Conservation (phyloP, 2,329 filamentous ascomycete species). For the Cladobotryum protrusum region DNA sequence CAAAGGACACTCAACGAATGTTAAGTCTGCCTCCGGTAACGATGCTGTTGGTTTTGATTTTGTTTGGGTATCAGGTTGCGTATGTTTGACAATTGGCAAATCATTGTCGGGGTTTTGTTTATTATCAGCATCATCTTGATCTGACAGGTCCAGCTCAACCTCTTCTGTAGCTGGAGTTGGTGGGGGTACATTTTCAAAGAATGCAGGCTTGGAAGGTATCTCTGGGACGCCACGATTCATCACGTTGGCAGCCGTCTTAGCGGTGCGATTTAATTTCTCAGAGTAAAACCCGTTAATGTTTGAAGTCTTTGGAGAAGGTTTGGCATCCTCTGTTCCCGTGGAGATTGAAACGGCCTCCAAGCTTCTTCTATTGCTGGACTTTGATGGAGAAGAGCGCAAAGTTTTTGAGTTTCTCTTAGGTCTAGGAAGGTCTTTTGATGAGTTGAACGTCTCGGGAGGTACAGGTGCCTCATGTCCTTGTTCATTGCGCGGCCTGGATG, state of each 20-base stretch:
- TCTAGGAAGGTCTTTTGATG: conserved; percentile 9
- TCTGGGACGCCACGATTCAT: conserved; percentile 27
- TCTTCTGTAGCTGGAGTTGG: conserved; percentile 15
- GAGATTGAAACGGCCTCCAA: conserved; percentile 25
- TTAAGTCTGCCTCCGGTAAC: background rate
- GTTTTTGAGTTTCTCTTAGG: conserved; percentile 17
- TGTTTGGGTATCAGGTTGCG: background rate
- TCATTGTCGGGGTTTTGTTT: conserved; percentile 11
- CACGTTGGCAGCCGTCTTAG: conserved; percentile 22
- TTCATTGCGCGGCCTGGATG: background rate
- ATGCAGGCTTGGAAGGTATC: conserved; percentile 29
- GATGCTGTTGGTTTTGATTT: conserved; percentile 4
- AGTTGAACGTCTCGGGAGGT: conserved; percentile 6
- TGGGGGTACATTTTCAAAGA: conserved; percentile 33
- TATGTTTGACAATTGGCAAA: conserved; percentile 20
- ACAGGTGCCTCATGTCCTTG: background rate
- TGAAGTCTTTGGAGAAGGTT: conserved; percentile 24
- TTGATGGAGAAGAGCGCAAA: conserved; percentile 19
- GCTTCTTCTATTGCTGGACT: conserved; percentile 24
- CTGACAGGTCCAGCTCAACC: conserved; percentile 15
- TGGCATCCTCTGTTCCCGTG: conserved; percentile 23
- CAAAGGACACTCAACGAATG: conserved; percentile 25
- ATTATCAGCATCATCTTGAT: conserved; percentile 15
- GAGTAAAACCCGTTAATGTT: conserved; percentile 24
- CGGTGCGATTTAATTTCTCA: conserved; percentile 30